Conservation (phyloP, 306 rosid species). For the Prunus padus region DNA sequence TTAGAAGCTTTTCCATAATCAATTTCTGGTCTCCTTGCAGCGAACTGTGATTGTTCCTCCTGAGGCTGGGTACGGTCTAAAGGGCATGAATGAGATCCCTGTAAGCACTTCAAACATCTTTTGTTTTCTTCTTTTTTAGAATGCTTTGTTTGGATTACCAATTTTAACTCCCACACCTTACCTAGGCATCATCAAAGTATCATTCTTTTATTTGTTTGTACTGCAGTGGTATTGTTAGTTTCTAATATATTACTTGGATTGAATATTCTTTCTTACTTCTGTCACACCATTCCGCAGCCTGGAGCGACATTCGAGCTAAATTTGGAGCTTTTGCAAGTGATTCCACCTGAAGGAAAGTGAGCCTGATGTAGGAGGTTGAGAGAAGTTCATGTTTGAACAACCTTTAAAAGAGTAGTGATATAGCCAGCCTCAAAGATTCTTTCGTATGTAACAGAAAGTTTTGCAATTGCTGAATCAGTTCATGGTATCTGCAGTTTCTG, state of each 20-base stretch:
- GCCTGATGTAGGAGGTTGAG: slow-evolving; percentile 5
- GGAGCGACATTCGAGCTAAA: slow-evolving; percentile 88
- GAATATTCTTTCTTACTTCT: not conserved
- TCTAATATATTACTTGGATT: not conserved
- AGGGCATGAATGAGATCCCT: slow-evolving; percentile 90
- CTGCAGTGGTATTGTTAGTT: not conserved
- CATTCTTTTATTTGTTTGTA: not conserved
- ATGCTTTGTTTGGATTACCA: not conserved
- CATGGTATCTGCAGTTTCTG: not conserved
- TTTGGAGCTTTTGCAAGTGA: slow-evolving; percentile 73
- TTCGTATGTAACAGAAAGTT: not conserved
- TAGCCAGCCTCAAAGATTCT: not conserved
- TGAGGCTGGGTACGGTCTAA: slow-evolving; percentile 72
- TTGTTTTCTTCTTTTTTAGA: not conserved
- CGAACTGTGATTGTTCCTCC: slow-evolving; percentile 88
- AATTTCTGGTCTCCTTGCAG: slow-evolving; percentile 43
- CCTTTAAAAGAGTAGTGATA: too few relatives aligned
- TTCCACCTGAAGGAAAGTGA: slow-evolving; percentile 42
- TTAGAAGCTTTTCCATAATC: not conserved
- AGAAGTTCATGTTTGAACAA: too few relatives aligned
- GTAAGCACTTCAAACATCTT: slow-evolving; percentile 36
- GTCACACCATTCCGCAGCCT: slow-evolving; percentile 56
- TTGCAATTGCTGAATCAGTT: not conserved
- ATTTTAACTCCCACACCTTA: not conserved
- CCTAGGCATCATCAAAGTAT: not conserved